Conservation (phyloP, 139 green algal species). For the Choricystis sp. region DNA sequence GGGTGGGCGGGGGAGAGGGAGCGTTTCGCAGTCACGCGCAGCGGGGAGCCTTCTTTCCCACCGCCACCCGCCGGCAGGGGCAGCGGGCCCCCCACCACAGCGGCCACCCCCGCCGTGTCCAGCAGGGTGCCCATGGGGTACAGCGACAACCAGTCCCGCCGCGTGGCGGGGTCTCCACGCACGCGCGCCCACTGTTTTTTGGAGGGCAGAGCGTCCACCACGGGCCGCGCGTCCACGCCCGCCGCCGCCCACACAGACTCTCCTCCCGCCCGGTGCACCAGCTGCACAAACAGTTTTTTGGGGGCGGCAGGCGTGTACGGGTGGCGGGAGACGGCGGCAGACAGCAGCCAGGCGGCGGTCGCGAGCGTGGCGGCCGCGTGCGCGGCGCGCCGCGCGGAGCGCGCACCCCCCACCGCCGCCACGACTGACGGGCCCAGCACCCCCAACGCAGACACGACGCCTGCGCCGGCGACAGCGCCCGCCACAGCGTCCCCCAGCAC, state of each 20-base stretch:
- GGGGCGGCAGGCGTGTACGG: background rate
- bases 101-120: background rate
- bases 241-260: background rate
- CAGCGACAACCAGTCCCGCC: background rate
- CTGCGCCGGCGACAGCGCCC: background rate
- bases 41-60: too few species aligned
- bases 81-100: background rate
- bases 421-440: background rate
- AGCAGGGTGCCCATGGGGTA: background rate
- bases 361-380: background rate
- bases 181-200: background rate
- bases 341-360: background rate
- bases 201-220: background rate
- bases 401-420: background rate
- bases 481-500: background rate
- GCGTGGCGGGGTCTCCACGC: too few species aligned
- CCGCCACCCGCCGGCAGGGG: too few species aligned
- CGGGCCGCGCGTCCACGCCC: background rate
- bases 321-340: too few species aligned
- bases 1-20: too few species aligned
- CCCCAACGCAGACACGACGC: background rate
- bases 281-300: background rate
- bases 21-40: too few species aligned
- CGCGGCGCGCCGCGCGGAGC: background rate
- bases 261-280: background rate